Conservation (phyloP, 441 rosid genomes). For the Sinapis alba region DNA sequence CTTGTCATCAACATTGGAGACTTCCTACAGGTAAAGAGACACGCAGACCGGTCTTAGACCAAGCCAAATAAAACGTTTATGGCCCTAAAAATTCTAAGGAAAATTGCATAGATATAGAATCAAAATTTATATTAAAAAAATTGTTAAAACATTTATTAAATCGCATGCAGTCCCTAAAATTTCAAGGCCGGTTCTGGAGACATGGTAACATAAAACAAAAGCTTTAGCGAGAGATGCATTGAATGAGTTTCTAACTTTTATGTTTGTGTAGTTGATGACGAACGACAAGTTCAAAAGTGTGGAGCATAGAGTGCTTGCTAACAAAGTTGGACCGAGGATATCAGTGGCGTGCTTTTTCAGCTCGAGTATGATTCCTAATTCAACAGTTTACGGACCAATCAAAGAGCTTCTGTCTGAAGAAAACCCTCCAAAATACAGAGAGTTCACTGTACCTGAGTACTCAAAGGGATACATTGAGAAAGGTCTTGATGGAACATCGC, state of each 20-base stretch:
- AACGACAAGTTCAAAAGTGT: slow-evolving; percentile 57
- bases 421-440: slow-evolving; percentile 46
- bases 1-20: slow-evolving; percentile 19
- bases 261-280: slow-evolving; percentile 46
- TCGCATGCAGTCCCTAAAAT: too few relatives aligned
- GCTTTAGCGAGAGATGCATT: neutral
- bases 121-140: too few relatives aligned
- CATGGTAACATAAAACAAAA: neutral
- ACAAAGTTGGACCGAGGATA: slow-evolving; percentile 37
- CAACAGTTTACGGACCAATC: slow-evolving; percentile 50
- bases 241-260: neutral
- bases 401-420: slow-evolving; percentile 41
- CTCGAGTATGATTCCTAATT: slow-evolving; percentile 2
- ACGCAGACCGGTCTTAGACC: too few relatives aligned
- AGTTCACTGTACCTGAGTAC: slow-evolving; percentile 25
- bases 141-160: too few relatives aligned
- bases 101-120: too few relatives aligned
- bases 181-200: too few relatives aligned
- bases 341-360: slow-evolving; percentile 44
- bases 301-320: slow-evolving; percentile 58
- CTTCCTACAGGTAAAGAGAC: neutral
- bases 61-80: too few relatives aligned
- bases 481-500: slow-evolving; percentile 32
- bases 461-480: slow-evolving; percentile 24
- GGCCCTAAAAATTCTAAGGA: too few relatives aligned